phyloP scores from a whole-genome alignment of 345 rosid genomes.

The Bruguiera gymnorhiza region DNA sequence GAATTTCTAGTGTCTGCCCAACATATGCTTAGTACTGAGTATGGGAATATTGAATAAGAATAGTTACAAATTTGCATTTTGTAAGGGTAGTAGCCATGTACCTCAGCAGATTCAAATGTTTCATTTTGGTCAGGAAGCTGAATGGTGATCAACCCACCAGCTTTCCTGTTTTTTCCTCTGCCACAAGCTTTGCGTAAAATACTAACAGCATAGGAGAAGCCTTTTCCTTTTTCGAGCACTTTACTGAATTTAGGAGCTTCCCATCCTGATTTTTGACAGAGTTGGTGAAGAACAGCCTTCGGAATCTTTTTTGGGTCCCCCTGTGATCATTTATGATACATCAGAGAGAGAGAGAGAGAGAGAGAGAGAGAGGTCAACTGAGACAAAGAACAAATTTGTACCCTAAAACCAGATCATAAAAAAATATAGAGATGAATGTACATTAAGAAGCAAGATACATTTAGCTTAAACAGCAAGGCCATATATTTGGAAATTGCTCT shows the following conservation, averaged over 20 bases:
- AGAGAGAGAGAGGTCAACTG: not conserved
- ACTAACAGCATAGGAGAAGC: conserved; percentile 60
- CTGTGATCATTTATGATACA: conserved; percentile 34
- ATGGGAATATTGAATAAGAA: too few species aligned
- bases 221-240: conserved; percentile 41
- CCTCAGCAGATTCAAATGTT: conserved; percentile 65
- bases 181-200: conserved; percentile 86
- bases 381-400: not conserved
- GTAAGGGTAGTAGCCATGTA: conserved; percentile 22
- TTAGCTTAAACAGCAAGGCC: too few species aligned
- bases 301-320: conserved; percentile 74
- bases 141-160: conserved; percentile 78
- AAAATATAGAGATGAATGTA: too few species aligned
- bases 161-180: conserved; percentile 84
- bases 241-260: conserved; percentile 89
- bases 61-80: not conserved
- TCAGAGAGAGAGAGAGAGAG: not conserved
- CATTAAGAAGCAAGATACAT: too few species aligned
- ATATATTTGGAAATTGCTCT: not conserved
- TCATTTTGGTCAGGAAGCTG: conserved; percentile 70
- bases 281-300: conserved; percentile 82
- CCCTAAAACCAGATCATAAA: not conserved
- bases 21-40: too few species aligned
- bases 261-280: conserved; percentile 92
- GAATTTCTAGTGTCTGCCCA: too few species aligned